phyloP scores from a whole-genome alignment of 495 filamentous ascomycete genomes.

The Chaetomium cochliodes region DNA sequence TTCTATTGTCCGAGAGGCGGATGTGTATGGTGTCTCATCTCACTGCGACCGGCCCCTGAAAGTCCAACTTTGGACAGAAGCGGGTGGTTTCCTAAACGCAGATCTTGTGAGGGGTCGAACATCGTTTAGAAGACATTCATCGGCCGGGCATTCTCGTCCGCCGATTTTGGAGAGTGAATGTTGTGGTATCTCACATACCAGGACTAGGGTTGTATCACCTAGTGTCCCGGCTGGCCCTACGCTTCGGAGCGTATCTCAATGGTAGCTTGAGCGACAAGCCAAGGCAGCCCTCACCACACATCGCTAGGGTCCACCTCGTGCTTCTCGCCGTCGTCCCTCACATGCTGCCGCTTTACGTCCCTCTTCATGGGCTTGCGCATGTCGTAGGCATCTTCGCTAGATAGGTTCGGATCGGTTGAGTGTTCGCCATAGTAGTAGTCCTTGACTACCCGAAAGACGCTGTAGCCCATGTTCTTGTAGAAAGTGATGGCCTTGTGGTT shows the following conservation, averaged over 20 bases:
- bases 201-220: too few relatives aligned
- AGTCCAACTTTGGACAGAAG: not conserved
- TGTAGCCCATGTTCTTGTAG: constrained; percentile 88
- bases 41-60: not conserved
- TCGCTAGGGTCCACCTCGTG: constrained; percentile 77
- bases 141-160: not conserved
- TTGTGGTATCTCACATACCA: not conserved
- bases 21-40: not conserved
- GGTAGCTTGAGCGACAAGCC: not conserved
- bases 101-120: too few relatives aligned
- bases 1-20: not conserved
- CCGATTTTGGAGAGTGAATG: not conserved
- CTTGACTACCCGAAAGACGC: constrained; percentile 80
- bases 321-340: constrained; percentile 79
- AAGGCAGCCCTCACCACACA: constrained; percentile 61
- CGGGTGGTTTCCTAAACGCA: not conserved
- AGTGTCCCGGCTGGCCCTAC: not conserved
- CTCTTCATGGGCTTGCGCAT: constrained; percentile 91
- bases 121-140: not conserved
- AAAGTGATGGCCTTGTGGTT: constrained; percentile 84
- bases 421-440: constrained; percentile 83
- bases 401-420: constrained; percentile 65
- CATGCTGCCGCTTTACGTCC: constrained; percentile 73
- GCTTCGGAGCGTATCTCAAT: not conserved
- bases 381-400: constrained; percentile 83